Evolutionary conservation across 2,329 filamentous ascomycete genomes (phyloP).

Genomic region (Cryphonectria japonica): DNA sequence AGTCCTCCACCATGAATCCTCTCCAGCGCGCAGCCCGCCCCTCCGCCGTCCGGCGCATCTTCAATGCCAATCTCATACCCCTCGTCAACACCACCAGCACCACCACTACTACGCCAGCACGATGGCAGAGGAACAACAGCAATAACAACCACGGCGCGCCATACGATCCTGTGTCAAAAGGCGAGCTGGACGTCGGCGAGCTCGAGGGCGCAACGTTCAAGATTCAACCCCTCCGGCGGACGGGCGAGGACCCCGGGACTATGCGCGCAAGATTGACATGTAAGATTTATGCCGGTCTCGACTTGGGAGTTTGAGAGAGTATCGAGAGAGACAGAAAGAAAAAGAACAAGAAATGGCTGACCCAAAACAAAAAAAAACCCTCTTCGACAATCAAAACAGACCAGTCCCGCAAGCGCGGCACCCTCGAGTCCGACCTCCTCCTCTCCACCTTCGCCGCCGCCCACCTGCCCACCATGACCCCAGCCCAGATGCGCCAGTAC

Average conservation of each 20-base stretch:
- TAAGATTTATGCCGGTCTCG: conserved; percentile 45
- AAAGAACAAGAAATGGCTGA: not conserved
- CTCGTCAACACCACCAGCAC: conserved; percentile 18
- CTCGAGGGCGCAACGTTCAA: conserved; percentile 84
- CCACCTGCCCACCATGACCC: conserved; percentile 75
- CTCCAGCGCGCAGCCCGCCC: conserved; percentile 26
- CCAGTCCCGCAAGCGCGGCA: conserved; percentile 95
- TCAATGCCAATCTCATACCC: conserved; percentile 24
- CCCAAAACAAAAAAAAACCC: no score
- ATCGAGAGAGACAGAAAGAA: not conserved
- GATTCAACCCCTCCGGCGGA: conserved; percentile 84
- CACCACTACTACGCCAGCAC: conserved; percentile 17
- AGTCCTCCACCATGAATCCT: conserved; percentile 14
- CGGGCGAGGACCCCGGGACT: conserved; percentile 81
- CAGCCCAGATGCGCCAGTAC: conserved; percentile 77
- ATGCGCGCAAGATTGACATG: conserved; percentile 83
- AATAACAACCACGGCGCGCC: conserved; percentile 29
- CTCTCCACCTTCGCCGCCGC: conserved; percentile 91
- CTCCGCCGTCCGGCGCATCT: conserved; percentile 30
- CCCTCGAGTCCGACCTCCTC: conserved; percentile 91
- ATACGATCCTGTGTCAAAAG: conserved; percentile 36
- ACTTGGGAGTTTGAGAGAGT: not conserved
- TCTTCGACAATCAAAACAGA: conserved; percentile 62
- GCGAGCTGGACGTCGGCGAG: conserved; percentile 80
- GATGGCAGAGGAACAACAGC: conserved; percentile 18